A percentile compares a stretch with the other conserved stretches of the same genome.
These are phyloP conservation scores for Hevea brasiliensis DNA, from an alignment of 345 rosid species.

Conservation along the genomic window DNA sequence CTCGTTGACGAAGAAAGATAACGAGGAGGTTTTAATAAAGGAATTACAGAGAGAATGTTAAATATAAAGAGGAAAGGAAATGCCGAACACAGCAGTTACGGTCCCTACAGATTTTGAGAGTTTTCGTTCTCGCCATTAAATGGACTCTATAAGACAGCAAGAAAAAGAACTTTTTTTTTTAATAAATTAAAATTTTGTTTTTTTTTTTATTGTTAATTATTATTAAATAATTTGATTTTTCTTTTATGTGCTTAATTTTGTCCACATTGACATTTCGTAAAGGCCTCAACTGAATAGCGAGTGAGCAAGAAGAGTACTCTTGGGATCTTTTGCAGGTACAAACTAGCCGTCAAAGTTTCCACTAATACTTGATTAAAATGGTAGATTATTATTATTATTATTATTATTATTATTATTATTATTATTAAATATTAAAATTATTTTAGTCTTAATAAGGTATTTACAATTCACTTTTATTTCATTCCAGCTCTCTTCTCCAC, in stretches of 20 bases:
- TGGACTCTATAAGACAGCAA: no score
- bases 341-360: background rate
- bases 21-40: background rate
- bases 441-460: no score
- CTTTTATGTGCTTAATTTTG: background rate
- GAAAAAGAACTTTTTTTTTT: background rate
- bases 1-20: background rate
- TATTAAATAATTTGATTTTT: background rate
- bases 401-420: no score
- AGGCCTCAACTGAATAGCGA: no score
- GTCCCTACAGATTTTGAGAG: background rate
- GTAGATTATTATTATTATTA: background rate
- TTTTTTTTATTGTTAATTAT: background rate
- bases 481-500: no score
- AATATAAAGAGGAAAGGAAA: background rate
- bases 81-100: background rate
- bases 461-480: no score
- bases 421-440: no score
- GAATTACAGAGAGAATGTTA: background rate
- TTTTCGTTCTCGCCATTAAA: slow-evolving; percentile 11
- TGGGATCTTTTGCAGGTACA: background rate
- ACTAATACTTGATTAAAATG: background rate
- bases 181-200: background rate
- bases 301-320: background rate
- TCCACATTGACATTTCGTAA: no score